Evolutionary conservation across 2,329 filamentous ascomycete genomes (phyloP).

Genomic region (Ascochyta fabae): DNA sequence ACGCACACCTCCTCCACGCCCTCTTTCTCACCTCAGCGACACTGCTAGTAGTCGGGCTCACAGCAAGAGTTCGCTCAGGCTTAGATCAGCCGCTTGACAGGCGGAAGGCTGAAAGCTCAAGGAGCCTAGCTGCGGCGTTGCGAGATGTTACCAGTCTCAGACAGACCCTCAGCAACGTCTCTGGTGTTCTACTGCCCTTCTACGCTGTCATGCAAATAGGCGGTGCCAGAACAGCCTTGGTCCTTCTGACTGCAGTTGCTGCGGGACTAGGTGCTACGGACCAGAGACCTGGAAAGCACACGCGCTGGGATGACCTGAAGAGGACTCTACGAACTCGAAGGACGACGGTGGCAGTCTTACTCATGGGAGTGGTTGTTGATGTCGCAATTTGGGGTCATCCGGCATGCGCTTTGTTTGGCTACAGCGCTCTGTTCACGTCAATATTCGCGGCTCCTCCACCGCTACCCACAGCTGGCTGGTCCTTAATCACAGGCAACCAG

Average conservation of each 20-base stretch:
- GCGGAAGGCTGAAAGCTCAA: slow-evolving; percentile 39
- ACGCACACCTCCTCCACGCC: slow-evolving; percentile 51
- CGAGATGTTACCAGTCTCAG: slow-evolving; percentile 18
- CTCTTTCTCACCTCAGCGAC: slow-evolving; percentile 56
- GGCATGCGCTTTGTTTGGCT: slow-evolving; percentile 51
- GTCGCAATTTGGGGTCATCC: slow-evolving; percentile 30
- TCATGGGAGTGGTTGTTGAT: slow-evolving; percentile 44
- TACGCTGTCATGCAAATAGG: slow-evolving; percentile 64
- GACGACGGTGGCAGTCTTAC: slow-evolving; percentile 46
- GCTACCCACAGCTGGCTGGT: slow-evolving; percentile 48
- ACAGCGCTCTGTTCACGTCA: slow-evolving; percentile 55
- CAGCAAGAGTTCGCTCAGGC: slow-evolving; percentile 43
- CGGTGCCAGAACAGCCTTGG: slow-evolving; percentile 60
- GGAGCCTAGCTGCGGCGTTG: slow-evolving; percentile 10
- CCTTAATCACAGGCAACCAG: slow-evolving; percentile 35
- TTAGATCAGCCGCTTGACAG: slow-evolving; percentile 43
- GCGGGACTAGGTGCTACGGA: slow-evolving; percentile 52
- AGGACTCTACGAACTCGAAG: slow-evolving; percentile 47
- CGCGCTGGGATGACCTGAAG: slow-evolving; percentile 39
- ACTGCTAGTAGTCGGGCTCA: slow-evolving; percentile 52
- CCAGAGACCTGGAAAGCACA: slow-evolving; percentile 42
- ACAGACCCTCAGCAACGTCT: slow-evolving; percentile 43
- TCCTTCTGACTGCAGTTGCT: slow-evolving; percentile 56
- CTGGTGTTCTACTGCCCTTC: slow-evolving; percentile 59
- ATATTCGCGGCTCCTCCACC: slow-evolving; percentile 59